Conservation (phyloP, 1,139 yeast genomes). For the Yamadazyma jaroonii region DNA sequence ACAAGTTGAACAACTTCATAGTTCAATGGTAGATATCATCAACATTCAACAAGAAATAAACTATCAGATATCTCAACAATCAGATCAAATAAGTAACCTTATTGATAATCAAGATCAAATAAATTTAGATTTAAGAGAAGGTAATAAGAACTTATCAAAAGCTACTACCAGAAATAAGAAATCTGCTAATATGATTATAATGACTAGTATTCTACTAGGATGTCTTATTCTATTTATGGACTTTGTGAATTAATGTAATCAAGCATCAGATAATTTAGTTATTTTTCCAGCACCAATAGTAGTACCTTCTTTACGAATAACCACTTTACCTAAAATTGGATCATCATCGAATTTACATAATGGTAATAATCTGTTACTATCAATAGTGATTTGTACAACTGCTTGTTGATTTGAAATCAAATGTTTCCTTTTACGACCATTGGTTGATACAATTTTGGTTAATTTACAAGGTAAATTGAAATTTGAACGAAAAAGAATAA, state of each 20-base stretch:
- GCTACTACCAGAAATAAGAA: slow-evolving; percentile 72
- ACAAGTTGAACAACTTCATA: slow-evolving; percentile 68
- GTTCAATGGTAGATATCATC: slow-evolving; percentile 76
- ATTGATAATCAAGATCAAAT: slow-evolving; percentile 72
- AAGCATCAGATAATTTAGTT: slow-evolving; percentile 12
- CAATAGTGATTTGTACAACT: slow-evolving; percentile 61
- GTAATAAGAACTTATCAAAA: slow-evolving; percentile 67
- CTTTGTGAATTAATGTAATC: slow-evolving; percentile 31
- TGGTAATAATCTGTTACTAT: slow-evolving; percentile 56
- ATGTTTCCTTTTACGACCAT: slow-evolving; percentile 46
- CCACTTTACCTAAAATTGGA: slow-evolving; percentile 72
- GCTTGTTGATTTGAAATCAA: slow-evolving; percentile 74
- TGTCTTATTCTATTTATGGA: slow-evolving; percentile 63
- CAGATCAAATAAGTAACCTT: slow-evolving; percentile 65
- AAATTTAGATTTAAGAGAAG: slow-evolving; percentile 64
- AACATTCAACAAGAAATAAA: slow-evolving; percentile 76
- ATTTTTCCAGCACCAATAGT: slow-evolving; percentile 89
- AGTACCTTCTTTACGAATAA: slow-evolving; percentile 78
- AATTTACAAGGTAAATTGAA: slow-evolving; percentile 74
- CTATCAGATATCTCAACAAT: slow-evolving; percentile 72
- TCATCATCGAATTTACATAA: slow-evolving; percentile 58
- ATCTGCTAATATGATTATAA: slow-evolving; percentile 66
- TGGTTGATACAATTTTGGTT: slow-evolving; percentile 51
- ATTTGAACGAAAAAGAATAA: slow-evolving; percentile 80
- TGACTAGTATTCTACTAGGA: slow-evolving; percentile 60